Base-by-base conservation (phyloP, 1,139 yeast genomes). In the Scheffersomyces illinoinensis region DNA sequence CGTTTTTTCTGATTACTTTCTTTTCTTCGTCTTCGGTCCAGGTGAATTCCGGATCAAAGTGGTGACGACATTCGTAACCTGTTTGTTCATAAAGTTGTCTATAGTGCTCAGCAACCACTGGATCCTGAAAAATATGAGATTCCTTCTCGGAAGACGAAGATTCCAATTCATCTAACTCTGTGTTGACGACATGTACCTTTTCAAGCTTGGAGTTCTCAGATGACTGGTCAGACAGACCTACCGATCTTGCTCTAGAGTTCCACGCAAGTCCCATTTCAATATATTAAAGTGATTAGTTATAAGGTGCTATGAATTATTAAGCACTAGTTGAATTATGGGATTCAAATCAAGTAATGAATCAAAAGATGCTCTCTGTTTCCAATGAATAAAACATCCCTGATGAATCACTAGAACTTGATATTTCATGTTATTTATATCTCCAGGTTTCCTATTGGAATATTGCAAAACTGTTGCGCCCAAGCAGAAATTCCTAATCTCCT, bases 21-120 rank as follows among this genome's bases (percentile, higher is more conserved):
- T 66, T 67, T 59, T 77, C 81, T 65, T 77, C 81, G 57, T 70
- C 71, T 21, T 63, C 60, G 4, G 75, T 71, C 81, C 81, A 77
- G n/a, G 71, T 69, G 55, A 73, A 71, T 1, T 68, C 68, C 0
- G 81, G 80, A 62, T 77, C 81, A 56, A 76, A 75, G 14, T 64
- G 73, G 43, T 63, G 64, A 49, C 72, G 68, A 61, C 81, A 72
- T 61, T 77, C 81, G 62, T 77, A 77, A 1, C 72, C 54, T 33
- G 72, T 67, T 1, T 62, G 63, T 33, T 71, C 75, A 58, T 77
- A 77, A n/a, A 77, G 50, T 5, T 65, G 62, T n/a, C 69, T 65
- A 58, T 74, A 76, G 56, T 72, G 67, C 12, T 69, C 73, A 17
- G 73, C 74, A 7, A 71, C 69, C 18, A 62, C 64, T 0, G 77